Evolutionary conservation across 257 asterid genomes (phyloP), one percentile per base, ranked within the genome.

Genomic region (Coffea canephora): DNA sequence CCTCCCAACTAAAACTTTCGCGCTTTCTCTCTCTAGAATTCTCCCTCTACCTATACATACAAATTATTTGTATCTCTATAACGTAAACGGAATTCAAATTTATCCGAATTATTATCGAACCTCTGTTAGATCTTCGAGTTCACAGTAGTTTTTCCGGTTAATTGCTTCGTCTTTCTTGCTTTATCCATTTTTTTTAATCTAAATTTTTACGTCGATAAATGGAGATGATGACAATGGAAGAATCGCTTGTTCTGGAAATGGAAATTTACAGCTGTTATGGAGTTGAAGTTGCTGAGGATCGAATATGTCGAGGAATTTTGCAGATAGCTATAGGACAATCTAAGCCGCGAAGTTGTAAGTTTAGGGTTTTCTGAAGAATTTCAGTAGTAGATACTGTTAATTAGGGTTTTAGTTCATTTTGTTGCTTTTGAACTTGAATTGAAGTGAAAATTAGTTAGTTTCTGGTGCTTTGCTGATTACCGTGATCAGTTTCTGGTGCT

Each of bases 271-370:
- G 73, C 77, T 41, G 78, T 68, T 90, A 89, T 83, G 91, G 90
- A 75, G 89, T 89, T 80, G 84, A 86, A 84, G 85, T 87, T 15
- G 84, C 93, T 62, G 93, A 87, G 31, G 87, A 88, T 81, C 96
- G 97, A 89, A 91, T 89, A 90, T 73, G 88, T 79, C 83, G 78
- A 69, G 82, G 87, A 75, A 83, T 82, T 84, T 86, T 79, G 27
- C 87, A 81, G 39, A 88, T 85, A 45, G 87, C 84, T 79, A 83
- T 83, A 86, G 90, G 86, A 89, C 97, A 87, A 50, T 74, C 78
- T 70, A 86, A 79, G 71, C 93, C 96, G 79, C 92, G 86, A 3
- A 27, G 87, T 86, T 89, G 96, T 87, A 93, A 89, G 76, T 93
- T 93, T 88, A 90, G 95, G 93, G 87, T 77, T 88, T 83, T n/a